A percentile compares a stretch with the other conserved stretches of the same genome.
Conservation (phyloP, 2,329 filamentous ascomycete species). For the Seiridium unicorne region DNA sequence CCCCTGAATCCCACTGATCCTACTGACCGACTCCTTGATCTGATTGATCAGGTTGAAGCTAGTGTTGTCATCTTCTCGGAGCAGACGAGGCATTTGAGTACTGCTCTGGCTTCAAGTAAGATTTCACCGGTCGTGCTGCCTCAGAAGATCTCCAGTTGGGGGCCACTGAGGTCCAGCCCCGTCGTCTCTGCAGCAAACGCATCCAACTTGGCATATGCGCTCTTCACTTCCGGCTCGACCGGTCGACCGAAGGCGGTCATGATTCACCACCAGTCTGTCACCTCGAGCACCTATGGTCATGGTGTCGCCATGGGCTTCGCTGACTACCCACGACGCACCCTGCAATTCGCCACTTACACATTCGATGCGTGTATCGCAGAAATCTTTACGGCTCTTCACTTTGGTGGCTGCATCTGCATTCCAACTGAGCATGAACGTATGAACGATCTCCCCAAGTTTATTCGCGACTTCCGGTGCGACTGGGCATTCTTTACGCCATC, state of each 20-base stretch:
- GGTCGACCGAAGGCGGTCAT: constrained; percentile 50
- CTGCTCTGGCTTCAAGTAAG: not conserved
- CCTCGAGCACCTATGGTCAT: not conserved
- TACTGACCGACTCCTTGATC: not conserved
- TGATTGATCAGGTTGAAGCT: constrained; percentile 1
- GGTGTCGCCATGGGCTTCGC: constrained; percentile 1
- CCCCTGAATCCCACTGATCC: constrained; percentile 32
- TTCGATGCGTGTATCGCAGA: constrained; percentile 36
- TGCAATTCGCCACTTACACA: constrained; percentile 30
- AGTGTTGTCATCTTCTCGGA: constrained; percentile 3
- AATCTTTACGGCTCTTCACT: constrained; percentile 34
- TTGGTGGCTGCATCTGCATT: constrained; percentile 37
- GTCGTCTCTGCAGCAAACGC: not conserved
- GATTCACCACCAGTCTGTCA: constrained; percentile 11
- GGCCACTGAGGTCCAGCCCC: not conserved
- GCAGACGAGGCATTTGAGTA: not conserved
- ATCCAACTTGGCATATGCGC: constrained; percentile 28
- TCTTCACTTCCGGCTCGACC: constrained; percentile 56
- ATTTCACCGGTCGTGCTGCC: not conserved
- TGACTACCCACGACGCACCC: constrained; percentile 5
- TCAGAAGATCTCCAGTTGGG: not conserved
- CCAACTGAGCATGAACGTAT: constrained; percentile 33
- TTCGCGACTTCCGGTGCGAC: constrained; percentile 5
- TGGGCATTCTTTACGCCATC: constrained; percentile 10
- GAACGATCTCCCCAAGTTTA: constrained; percentile 5